Conservation (phyloP, 257 asterid genomes). For the Solanum etuberosum region DNA sequence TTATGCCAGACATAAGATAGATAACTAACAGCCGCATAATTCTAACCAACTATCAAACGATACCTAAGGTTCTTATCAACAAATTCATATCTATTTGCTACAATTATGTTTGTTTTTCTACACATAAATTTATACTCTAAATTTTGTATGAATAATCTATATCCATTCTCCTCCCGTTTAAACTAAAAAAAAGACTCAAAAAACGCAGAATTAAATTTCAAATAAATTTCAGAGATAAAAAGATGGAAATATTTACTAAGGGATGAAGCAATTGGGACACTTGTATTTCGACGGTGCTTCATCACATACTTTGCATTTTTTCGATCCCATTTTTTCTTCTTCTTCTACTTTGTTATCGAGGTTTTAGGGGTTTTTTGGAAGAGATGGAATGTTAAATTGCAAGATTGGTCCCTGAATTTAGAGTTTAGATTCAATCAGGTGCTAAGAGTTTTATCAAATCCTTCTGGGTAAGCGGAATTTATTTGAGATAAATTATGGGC, state of each 20-base stretch:
- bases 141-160: neutral
- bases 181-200: neutral
- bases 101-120: neutral
- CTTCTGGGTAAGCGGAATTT: neutral
- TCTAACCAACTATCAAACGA: fast-evolving
- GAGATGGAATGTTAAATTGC: neutral
- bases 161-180: neutral
- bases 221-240: neutral
- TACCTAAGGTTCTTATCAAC: neutral
- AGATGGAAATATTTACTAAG: slow-evolving; percentile 37
- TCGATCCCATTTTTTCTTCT: slow-evolving; percentile 29
- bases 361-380: neutral
- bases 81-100: neutral
- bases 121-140: neutral
- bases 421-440: neutral
- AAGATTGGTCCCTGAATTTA: neutral
- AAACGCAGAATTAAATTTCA: neutral
- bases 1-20: neutral
- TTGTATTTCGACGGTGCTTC: slow-evolving; percentile 66
- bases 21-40: too few relatives aligned
- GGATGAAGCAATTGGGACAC: slow-evolving; percentile 67
- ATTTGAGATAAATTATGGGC: neutral
- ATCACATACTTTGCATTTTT: slow-evolving; percentile 58
- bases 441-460: neutral
- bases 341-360: neutral